A percentile compares a stretch with the other conserved stretches of the same genome.
phyloP scores from a whole-genome alignment of 2,329 filamentous ascomycete genomes.

The Cladosporium sp. region DNA sequence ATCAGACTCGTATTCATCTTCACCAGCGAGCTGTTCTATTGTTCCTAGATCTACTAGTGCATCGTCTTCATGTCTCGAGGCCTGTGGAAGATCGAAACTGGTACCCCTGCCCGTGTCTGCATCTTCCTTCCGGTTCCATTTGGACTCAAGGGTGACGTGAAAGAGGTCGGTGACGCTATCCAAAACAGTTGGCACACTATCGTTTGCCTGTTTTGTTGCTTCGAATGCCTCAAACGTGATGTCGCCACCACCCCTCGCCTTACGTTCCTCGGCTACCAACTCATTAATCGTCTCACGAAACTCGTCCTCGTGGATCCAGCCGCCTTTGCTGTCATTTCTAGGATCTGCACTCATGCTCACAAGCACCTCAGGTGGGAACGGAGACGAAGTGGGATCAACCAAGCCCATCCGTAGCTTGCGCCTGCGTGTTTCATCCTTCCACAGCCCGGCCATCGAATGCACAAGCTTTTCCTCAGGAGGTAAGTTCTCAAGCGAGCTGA shows the following conservation, averaged over 20 bases:
- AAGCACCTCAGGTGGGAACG: conserved; percentile 74
- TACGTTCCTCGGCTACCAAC: conserved; percentile 59
- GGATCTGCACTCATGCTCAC: conserved; percentile 84
- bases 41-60: conserved; percentile 60
- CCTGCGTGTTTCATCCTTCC: conserved; percentile 80
- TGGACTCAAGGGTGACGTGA: conserved; percentile 40
- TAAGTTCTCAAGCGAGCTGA: conserved; percentile 47
- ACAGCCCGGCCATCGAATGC: conserved; percentile 87
- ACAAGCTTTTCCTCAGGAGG: conserved; percentile 72
- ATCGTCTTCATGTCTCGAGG: conserved; percentile 21
- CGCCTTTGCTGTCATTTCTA: conserved; percentile 63
- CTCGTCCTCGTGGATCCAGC: conserved; percentile 90
- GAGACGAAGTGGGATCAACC: conserved; percentile 58
- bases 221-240: conserved; percentile 63
- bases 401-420: conserved; percentile 67
- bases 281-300: conserved; percentile 59
- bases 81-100: conserved; percentile 10
- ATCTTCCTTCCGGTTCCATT: background rate
- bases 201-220: conserved; percentile 42
- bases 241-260: conserved; percentile 36
- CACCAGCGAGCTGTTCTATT: conserved; percentile 45
- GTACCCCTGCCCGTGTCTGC: conserved; percentile 11
- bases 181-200: conserved; percentile 65
- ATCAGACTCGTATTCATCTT: conserved; percentile 37
- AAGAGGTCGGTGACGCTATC: conserved; percentile 86